Base-by-base conservation (phyloP, 192 early-diverging fungal species). In the Chytriomyces sp. region DNA sequence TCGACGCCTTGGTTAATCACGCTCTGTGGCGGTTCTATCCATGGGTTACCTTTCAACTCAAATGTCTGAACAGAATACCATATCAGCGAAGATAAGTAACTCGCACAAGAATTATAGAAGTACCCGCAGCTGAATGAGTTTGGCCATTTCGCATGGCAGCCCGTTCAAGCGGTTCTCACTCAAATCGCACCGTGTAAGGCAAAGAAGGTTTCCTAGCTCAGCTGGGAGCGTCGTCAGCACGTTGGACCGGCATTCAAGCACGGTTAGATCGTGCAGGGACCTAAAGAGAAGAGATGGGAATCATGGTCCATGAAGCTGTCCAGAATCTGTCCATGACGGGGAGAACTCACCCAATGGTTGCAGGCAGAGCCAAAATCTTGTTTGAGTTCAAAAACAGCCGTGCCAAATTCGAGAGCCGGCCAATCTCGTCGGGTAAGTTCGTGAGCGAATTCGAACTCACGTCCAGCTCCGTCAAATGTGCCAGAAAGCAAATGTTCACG, bases 401-500 rank as follows among this genome's bases (percentile, higher is more conserved):
- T 26, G 78, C 77, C 6, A 87, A 80, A 10, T 79, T 77, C 0
- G 57, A 72, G 10, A 87, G 71, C 26, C 77, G 61, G 26, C 82
- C 81, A 43, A 87, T 84, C 28, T 81, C 82, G 10, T 84, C 84
- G 35, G 86, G 84, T 6, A 87, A 63, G 2, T 43, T 69, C 43
- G 71, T 79, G 48, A 87, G 68, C 20, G 71, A 57, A 72, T 87
- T 87, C 50, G 76, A 67, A 53, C 68, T 72, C 16, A 87, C 20
- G 69, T 87, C 84, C 5, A 87, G 70, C 61, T 87, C 84, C 20
- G 45, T 60, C 0, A 87, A 69, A n/a, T 72, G 64, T 13, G 18
- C 10, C 5, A 87, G 80, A 46, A 80, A 59, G 65, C 82, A 87
- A 59, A 87, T 77, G 50, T 87, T 85, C 50, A 86, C 83, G 11